Percentiles rank a stretch among this genome's conserved stretches.
Evolutionary conservation across 2,329 filamentous ascomycete species (phyloP).

Genomic region (Aureobasidium namibiae): DNA sequence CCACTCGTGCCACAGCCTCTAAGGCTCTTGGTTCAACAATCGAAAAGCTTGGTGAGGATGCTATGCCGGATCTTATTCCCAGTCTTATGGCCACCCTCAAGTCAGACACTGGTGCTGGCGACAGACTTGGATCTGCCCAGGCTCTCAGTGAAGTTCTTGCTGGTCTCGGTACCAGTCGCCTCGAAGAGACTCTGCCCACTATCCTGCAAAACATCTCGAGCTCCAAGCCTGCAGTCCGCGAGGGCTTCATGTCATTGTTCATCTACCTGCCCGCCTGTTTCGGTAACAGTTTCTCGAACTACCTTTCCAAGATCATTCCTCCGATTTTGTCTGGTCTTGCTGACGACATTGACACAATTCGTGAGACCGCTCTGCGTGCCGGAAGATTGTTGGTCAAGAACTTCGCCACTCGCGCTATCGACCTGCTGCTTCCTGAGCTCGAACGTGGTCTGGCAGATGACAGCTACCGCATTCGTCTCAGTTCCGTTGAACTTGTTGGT

Average conservation of each 20-base stretch:
- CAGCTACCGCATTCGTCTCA: conserved; percentile 94
- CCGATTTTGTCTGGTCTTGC: conserved; percentile 89
- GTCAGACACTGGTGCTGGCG: conserved; percentile 91
- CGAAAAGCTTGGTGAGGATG: conserved; percentile 95
- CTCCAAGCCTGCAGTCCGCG: conserved; percentile 78
- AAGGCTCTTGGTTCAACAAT: conserved; percentile 94
- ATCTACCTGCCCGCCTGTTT: conserved; percentile 99
- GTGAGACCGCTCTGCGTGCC: conserved; percentile 90
- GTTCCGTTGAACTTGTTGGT: conserved; percentile 93
- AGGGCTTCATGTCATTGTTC: conserved; percentile 99
- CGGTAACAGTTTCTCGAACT: conserved; percentile 95
- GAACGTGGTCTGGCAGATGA: conserved; percentile 96
- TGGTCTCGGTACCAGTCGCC: conserved; percentile 79
- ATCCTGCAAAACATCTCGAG: conserved; percentile 95
- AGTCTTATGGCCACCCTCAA: conserved; percentile 97
- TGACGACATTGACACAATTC: conserved; percentile 92
- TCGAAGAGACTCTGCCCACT: conserved; percentile 93
- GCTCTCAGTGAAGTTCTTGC: conserved; percentile 94
- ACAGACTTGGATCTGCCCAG: conserved; percentile 91
- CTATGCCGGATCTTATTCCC: conserved; percentile 91
- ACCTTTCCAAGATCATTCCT: conserved; percentile 90
- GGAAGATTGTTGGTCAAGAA: conserved; percentile 96
- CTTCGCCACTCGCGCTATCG: conserved; percentile 89
- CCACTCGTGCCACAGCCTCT: conserved; percentile 90
- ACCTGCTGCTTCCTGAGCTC: conserved; percentile 85